Base-by-base conservation (phyloP, 805 yeast genomes). In the Zygotorulaspora chibaensis region DNA sequence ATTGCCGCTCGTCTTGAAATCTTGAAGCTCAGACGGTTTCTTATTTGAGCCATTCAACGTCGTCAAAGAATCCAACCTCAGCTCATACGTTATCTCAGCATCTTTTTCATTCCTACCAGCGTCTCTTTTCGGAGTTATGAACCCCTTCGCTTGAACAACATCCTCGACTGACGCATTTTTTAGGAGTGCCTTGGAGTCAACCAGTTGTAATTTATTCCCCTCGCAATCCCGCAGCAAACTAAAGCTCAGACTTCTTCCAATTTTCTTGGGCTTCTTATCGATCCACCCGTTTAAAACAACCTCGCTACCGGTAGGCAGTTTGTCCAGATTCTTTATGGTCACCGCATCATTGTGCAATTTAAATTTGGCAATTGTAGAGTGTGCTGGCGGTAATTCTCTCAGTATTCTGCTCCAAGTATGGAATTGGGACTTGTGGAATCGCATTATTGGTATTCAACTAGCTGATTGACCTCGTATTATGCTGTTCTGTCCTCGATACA, bases 221-320 rank as follows among this genome's bases (percentile, higher is more conserved):
- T 78, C 70, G 27, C 71, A 59, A 60, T 90, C 98, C 51, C 98
- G 72, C 11, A 91, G 66, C 23, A 76, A 78, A 2, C 84, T 93
- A 70, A 93, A 91, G 1, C 79, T 73, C 40, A 87, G 69, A 9
- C 66, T 66, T 42, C 79, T 80, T 3, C 91, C 81, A 43, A 86
- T 69, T 43, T 80, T 79, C 43, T 83, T 74, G 0, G 96, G 93
- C 52, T 83, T 81, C 17, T 76, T 71, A 57, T 87, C 80, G 13
- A 91, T 75, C 88, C 96, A 93, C 0, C 99, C 98, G 51, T 87
- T 79, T 7, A 91, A 53, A 0, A 75, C 71, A 2, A 84, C 75
- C 11, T 63, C 54, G 3, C 48, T 47, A 15, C 48, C 47, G 3
- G 35, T 33, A 7, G 43, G 23, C 8, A 38, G 23, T 5, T 18